phyloP scores from a whole-genome alignment of 2,329 filamentous ascomycete species.

The Botrytis squamosa region DNA sequence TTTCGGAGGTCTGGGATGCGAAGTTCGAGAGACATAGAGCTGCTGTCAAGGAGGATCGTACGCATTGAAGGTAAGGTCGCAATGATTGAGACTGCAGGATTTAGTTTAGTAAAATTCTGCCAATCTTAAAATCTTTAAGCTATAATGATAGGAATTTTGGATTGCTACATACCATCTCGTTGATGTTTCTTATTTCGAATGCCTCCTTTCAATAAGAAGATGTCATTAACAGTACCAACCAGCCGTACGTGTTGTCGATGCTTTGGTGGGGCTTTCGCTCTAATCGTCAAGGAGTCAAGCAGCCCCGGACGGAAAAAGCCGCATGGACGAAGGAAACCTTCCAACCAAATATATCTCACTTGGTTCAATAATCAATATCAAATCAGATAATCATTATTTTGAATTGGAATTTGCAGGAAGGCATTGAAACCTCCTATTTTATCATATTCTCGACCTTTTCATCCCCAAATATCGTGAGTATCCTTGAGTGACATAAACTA shows the following conservation, averaged over 20 bases:
- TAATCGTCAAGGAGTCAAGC: constrained; percentile 30
- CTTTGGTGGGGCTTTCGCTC: constrained; percentile 25
- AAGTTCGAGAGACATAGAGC: constrained; percentile 95
- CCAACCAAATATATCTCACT: not conserved
- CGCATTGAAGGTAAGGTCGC: constrained; percentile 93
- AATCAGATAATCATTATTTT: not conserved
- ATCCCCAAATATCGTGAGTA: not conserved
- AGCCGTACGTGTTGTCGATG: constrained; percentile 24
- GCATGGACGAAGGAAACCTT: not conserved
- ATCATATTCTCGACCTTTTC: accelerated
- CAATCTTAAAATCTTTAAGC: not conserved
- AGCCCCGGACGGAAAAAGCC: constrained; percentile 3
- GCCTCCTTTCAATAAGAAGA: constrained; percentile 11
- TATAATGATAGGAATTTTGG: not conserved
- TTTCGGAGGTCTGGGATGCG: constrained; percentile 91
- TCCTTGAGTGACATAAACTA: not conserved
- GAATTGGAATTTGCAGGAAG: not conserved
- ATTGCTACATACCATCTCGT: constrained; percentile 23
- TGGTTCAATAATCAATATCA: not conserved
- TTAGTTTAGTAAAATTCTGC: not conserved
- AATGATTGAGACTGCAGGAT: constrained; percentile 80
- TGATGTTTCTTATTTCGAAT: constrained; percentile 11
- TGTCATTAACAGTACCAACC: constrained; percentile 23
- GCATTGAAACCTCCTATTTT: not conserved
- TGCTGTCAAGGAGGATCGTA: constrained; percentile 89